Evolutionary conservation across 768 basidiomycete species (phyloP).

Genomic region (Udeniomyces megalosporus): DNA sequence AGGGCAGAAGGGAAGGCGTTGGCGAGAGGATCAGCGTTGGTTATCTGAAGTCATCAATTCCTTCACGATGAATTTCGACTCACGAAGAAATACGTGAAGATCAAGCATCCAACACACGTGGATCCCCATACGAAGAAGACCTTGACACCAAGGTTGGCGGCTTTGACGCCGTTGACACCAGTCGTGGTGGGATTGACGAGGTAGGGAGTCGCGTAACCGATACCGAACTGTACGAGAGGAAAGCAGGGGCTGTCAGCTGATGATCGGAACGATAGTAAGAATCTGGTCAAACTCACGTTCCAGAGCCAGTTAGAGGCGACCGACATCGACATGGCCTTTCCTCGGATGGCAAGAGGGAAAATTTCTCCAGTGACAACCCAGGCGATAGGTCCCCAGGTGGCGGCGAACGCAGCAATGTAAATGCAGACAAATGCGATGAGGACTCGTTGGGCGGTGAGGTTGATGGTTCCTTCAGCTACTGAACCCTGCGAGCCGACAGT

Average conservation of each 20-base stretch:
- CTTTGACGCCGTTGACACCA: conserved; percentile 3
- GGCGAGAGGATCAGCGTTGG: too few relatives aligned
- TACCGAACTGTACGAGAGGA: conserved; percentile 51
- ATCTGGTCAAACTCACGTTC: background rate
- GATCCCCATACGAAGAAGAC: conserved; percentile 76
- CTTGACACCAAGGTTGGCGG: conserved; percentile 39
- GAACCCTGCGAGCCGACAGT: background rate
- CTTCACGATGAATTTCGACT: too few relatives aligned
- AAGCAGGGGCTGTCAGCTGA: background rate
- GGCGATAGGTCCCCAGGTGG: too few relatives aligned
- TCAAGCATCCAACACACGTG: conserved; percentile 52
- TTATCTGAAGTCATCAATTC: too few relatives aligned
- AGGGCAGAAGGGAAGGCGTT: too few relatives aligned
- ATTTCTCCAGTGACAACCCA: too few relatives aligned
- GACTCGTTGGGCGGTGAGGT: conserved; percentile 46
- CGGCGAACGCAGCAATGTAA: conserved; percentile 11
- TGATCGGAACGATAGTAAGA: background rate
- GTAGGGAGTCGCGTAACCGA: conserved; percentile 27
- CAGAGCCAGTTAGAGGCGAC: conserved; percentile 52
- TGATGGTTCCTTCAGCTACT: conserved; percentile 27
- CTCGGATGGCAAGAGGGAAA: too few relatives aligned
- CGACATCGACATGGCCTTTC: too few relatives aligned
- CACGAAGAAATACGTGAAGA: too few relatives aligned
- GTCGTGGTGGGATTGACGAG: conserved; percentile 7
- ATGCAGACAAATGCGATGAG: conserved; percentile 36